phyloP scores from a whole-genome alignment of 176 grass and related monocot species.

The Eleusine coracana region DNA sequence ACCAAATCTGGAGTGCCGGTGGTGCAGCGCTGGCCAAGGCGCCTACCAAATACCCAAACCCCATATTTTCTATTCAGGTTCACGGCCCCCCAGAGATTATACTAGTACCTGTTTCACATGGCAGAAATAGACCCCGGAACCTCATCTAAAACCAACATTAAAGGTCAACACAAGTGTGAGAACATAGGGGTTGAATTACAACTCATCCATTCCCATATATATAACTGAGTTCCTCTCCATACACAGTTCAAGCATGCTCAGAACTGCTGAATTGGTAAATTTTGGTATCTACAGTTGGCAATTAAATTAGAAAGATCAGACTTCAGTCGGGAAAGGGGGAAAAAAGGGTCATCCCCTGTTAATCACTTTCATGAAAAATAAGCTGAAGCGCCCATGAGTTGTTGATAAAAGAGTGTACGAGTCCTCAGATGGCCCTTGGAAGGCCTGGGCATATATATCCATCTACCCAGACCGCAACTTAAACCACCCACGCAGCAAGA shows the following conservation, averaged over 20 bases:
- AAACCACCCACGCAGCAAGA: background rate
- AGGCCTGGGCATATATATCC: background rate
- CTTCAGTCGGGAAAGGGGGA: too few relatives aligned
- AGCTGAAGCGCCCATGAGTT: too few relatives aligned
- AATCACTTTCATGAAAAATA: too few relatives aligned
- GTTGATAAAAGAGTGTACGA: too few relatives aligned
- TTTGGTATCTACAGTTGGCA: too few relatives aligned
- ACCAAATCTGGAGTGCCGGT: background rate
- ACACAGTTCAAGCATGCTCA: too few relatives aligned
- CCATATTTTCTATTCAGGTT: constrained; percentile 9
- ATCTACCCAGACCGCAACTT: too few relatives aligned
- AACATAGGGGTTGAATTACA: background rate
- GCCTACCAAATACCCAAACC: too few relatives aligned
- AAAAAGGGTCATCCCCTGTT: too few relatives aligned
- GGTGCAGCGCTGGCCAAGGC: background rate
- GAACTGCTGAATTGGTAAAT: too few relatives aligned
- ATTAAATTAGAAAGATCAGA: too few relatives aligned
- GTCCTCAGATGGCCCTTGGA: background rate
- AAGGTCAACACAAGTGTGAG: constrained; percentile 10
- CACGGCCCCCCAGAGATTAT: background rate
- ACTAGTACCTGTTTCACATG: constrained; percentile 33
- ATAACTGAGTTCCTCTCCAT: too few relatives aligned
- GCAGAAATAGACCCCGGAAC: background rate
- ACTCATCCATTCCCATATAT: constrained; percentile 6
- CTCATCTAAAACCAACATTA: background rate